Base-by-base conservation (phyloP, 768 basidiomycete genomes). In the Leccinellum albellum region DNA sequence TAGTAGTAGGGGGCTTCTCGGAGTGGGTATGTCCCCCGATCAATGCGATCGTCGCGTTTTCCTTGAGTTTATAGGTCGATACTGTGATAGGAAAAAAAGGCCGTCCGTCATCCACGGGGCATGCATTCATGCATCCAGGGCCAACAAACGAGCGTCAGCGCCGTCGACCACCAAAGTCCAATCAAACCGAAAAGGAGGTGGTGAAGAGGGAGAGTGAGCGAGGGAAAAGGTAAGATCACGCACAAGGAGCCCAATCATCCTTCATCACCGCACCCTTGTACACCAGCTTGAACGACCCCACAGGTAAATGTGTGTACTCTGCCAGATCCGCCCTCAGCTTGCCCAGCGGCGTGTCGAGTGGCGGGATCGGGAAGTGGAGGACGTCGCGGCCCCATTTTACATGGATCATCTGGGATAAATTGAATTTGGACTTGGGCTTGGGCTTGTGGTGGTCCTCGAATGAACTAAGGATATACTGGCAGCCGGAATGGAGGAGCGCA, bases 261-360 rank as follows among this genome's bases (percentile, higher is more conserved):
- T 87, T 88, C 82, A 98, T 88, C 71, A 97, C 82, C 2, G 91
- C 94, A 37, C 96, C 96, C 47, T 88, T 84, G 74, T 89, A 87
- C 61, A 98, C 85, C 66, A 98, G 81, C 70, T 94, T 92, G 80
- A 97, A 91, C 28, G 82, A 81, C 61, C 80, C 66, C 28, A 73
- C 70, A 0, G 87, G 82, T 13, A 98, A 79, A 53, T 86, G 85
- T 3, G 91, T 94, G 65, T 87, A 83, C 6, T 86, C 79, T 14
- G 91, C 86, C 51, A 97, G 75, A 21, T 80, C 77, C 4, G 77
- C 62, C 37, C 89, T 81, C 51, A 95, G 71, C 8, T 73, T 72
- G 24, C 76, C 75, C 48, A 94, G 80, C 13, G 80, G 80, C 0
- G 88, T 82, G 51, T 79, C 66, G 20, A 78, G 82, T 0, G 80